These are phyloP conservation scores for Fusarium sp. DNA, from an alignment of 2,329 filamentous ascomycete species.

Conservation along the genomic window DNA sequence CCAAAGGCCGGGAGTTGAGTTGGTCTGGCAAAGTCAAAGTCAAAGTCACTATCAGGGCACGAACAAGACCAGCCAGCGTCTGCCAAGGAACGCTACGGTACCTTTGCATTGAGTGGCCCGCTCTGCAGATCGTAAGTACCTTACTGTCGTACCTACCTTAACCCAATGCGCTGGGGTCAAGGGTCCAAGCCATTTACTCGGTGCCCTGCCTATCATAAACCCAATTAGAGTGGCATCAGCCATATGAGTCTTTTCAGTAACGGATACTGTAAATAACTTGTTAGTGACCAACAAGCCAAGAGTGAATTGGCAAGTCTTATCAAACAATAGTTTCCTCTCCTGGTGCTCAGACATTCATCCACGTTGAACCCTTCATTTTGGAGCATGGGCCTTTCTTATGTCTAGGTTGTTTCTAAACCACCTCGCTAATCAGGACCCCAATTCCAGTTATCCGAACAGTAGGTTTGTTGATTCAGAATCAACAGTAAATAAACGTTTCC, in stretches of 20 bases:
- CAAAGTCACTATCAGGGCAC: conserved; percentile 1
- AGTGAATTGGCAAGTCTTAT: not conserved
- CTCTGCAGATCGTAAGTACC: conserved; percentile 20
- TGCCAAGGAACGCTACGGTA: conserved; percentile 15
- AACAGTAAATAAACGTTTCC: conserved; percentile 1
- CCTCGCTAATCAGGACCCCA: conserved; percentile 23
- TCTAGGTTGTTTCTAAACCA: conserved; percentile 24
- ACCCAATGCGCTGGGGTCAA: conserved; percentile 28
- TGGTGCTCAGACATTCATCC: conserved; percentile 8
- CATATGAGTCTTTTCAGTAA: not conserved
- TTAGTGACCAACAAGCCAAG: not conserved
- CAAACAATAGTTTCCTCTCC: not conserved
- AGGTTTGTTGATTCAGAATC: not conserved
- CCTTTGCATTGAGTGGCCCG: conserved; percentile 21
- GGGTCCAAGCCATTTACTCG: conserved; percentile 33
- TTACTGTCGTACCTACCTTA: conserved; percentile 12
- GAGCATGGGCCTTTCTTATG: conserved; percentile 16
- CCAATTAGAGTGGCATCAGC: conserved; percentile 10
- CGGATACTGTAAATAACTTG: not conserved
- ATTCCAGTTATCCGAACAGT: conserved; percentile 7
- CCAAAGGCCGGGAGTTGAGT: conserved; percentile 31
- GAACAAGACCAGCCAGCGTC: not conserved
- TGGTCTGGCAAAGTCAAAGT: not conserved
- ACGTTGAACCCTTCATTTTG: conserved; percentile 27
- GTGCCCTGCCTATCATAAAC: conserved; percentile 35